Percentiles rank a stretch among this genome's conserved stretches.
These are phyloP conservation scores for Rhizophora apiculata DNA, from an alignment of 345 rosid species.

Conservation along the genomic window DNA sequence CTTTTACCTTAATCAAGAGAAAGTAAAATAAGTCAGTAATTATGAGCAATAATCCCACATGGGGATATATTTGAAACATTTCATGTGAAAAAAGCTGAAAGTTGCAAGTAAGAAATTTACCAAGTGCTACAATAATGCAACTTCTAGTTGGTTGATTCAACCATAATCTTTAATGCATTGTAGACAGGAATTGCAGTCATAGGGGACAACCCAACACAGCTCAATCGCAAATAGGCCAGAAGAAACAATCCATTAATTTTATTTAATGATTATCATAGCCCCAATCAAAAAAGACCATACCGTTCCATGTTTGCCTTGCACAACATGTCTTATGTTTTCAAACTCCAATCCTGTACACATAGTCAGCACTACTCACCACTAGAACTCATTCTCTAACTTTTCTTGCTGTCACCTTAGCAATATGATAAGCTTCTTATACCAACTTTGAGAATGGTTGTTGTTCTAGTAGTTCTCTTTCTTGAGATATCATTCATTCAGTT, in stretches of 20 bases:
- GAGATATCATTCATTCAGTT: too few species aligned
- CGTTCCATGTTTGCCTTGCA: not conserved
- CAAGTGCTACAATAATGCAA: not conserved
- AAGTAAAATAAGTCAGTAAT: not conserved
- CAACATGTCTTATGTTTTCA: not conserved
- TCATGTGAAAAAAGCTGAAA: not conserved
- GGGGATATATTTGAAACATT: not conserved
- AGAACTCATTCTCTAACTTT: not conserved
- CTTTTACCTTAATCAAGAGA: conserved; percentile 25
- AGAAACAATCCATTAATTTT: too few species aligned
- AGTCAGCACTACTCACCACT: not conserved
- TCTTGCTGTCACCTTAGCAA: not conserved
- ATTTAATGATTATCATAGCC: too few species aligned
- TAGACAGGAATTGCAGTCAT: too few species aligned
- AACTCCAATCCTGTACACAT: not conserved
- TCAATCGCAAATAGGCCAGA: too few species aligned
- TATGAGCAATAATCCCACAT: not conserved
- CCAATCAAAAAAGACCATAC: too few species aligned
- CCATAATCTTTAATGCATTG: too few species aligned
- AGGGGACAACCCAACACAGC: too few species aligned
- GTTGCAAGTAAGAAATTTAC: not conserved
- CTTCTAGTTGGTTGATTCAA: not conserved
- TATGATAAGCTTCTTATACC: not conserved
- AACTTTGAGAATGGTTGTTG: too few species aligned
- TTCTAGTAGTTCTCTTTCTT: too few species aligned